A percentile compares a stretch with the other conserved stretches of the same genome.
phyloP scores from a whole-genome alignment of 768 basidiomycete genomes.

The Heimioporus sp. region DNA sequence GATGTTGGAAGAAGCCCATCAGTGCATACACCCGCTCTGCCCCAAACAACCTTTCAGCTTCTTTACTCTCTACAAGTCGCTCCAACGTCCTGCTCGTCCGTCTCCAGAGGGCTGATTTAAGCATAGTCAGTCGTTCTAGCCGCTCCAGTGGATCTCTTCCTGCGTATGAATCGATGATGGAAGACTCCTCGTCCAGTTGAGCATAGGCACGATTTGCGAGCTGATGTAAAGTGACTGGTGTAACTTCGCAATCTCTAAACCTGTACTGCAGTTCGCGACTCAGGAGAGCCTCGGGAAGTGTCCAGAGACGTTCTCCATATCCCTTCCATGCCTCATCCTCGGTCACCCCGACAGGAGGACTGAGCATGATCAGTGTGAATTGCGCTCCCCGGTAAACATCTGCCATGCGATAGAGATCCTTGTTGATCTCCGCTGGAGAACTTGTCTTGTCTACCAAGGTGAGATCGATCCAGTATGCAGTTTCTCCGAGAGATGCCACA shows the following conservation, averaged over 20 bases:
- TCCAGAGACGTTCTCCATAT: conserved; percentile 26
- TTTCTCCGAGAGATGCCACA: conserved; percentile 4
- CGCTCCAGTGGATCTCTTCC: conserved; percentile 13
- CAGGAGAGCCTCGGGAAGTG: conserved; percentile 21
- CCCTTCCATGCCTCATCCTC: conserved; percentile 9
- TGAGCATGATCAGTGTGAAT: conserved; percentile 25
- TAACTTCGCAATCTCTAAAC: conserved; percentile 12
- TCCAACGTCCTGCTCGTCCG: conserved; percentile 7
- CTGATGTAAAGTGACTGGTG: conserved; percentile 18
- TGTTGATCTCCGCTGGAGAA: conserved; percentile 1
- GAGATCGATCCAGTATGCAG: conserved; percentile 25
- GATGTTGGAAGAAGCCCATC: conserved; percentile 28
- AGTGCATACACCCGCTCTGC: conserved; percentile 21
- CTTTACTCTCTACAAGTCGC: background rate
- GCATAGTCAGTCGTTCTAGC: background rate
- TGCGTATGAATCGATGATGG: conserved; percentile 20
- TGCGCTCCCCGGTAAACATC: conserved; percentile 20
- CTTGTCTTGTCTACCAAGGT: background rate
- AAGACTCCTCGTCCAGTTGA: conserved; percentile 14
- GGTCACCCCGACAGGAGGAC: background rate
- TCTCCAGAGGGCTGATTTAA: conserved; percentile 25
- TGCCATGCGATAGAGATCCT: conserved; percentile 25
- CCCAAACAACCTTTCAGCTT: background rate
- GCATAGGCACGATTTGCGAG: conserved; percentile 23
- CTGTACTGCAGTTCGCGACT: conserved; percentile 19